Evolutionary conservation across 768 basidiomycete species (phyloP).

Genomic region (Podaxis mareebaensis): DNA sequence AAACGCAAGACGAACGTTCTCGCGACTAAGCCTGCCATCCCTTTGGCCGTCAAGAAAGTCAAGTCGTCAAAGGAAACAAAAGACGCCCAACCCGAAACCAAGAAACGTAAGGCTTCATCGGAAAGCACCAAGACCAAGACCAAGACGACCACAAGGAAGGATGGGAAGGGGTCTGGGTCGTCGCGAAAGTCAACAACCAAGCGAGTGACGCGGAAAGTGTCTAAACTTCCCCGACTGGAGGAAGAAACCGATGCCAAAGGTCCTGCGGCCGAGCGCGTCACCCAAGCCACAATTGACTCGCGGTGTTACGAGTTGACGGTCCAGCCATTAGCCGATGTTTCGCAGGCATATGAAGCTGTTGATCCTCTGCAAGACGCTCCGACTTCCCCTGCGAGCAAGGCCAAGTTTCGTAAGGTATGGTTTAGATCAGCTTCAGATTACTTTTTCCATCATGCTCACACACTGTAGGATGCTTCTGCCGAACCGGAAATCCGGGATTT

Average conservation of each 20-base stretch:
- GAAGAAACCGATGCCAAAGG: slow-evolving; percentile 36
- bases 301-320: slow-evolving; percentile 81
- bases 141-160: slow-evolving; percentile 28
- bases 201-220: slow-evolving; percentile 24
- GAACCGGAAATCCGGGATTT: slow-evolving; percentile 63
- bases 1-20: slow-evolving; percentile 68
- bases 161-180: slow-evolving; percentile 30
- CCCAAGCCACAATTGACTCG: slow-evolving; percentile 65
- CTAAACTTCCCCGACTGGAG: slow-evolving; percentile 44
- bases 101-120: slow-evolving; percentile 60
- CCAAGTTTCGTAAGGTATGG: slow-evolving; percentile 36
- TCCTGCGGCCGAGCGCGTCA: slow-evolving; percentile 31
- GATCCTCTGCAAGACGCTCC: slow-evolving; percentile 17
- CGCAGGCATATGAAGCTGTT: slow-evolving; percentile 58
- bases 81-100: slow-evolving; percentile 43
- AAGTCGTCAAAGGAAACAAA: slow-evolving; percentile 40
- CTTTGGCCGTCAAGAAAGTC: slow-evolving; percentile 41
- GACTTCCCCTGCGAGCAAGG: slow-evolving; percentile 24
- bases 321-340: slow-evolving; percentile 75
- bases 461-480: slow-evolving; percentile 47
- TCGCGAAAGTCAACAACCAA: slow-evolving; percentile 38
- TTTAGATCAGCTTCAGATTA: slow-evolving; percentile 17
- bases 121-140: slow-evolving; percentile 30
- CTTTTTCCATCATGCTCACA: slow-evolving; percentile 15
- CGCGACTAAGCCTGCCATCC: slow-evolving; percentile 48